Base-by-base conservation (phyloP, 2,329 filamentous ascomycete genomes). In the Myotisia sp. region DNA sequence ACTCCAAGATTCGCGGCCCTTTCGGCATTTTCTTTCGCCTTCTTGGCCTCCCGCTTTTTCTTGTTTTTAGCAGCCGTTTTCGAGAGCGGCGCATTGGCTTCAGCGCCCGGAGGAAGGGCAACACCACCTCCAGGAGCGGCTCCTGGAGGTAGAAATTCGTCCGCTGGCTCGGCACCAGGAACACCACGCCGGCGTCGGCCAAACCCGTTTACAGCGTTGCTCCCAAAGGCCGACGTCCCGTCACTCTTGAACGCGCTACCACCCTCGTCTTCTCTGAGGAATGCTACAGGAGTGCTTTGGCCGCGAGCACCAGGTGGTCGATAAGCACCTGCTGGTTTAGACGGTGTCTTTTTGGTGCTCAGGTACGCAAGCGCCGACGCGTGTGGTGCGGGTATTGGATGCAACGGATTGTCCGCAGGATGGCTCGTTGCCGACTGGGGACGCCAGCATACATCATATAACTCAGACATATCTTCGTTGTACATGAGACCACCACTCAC, bases 181-280 rank as follows among this genome's bases (percentile, higher is more conserved):
- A 98, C 76, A 41, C 77, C 74, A 46, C 85, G 79, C 47, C 82
- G 77, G 29, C 71, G 71, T 53, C 69, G 71, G 40, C 73, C 85
- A 50, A 93, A 94, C n/a, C 81, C 83, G 49, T 87, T 92, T 30
- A 75, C 64, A 28, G 60, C 58, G 21, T 63, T 60, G 19, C 6
- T 23, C 4, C 17, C 29, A 20, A 39, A 38, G 2, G 71, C 68
- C 24, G 74, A 58, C n/a, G 75, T 74, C 18, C 76, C 84, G 44
- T 90, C 87, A 56, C 81, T 77, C 39, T 83, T 65, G 52, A 86
- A 92, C 5, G 87, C 86, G 6, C 81, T 81, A 34, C 90, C 90
- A 34, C 90, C 90, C 60, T 98, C 84, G 44, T 98, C 90, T 58
- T 98, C 90, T 38, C 90, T 84, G 68, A 92, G 92, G 67, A 95